Base-by-base conservation (phyloP, 139 green algal species). In the Pleodorina starrii region DNA sequence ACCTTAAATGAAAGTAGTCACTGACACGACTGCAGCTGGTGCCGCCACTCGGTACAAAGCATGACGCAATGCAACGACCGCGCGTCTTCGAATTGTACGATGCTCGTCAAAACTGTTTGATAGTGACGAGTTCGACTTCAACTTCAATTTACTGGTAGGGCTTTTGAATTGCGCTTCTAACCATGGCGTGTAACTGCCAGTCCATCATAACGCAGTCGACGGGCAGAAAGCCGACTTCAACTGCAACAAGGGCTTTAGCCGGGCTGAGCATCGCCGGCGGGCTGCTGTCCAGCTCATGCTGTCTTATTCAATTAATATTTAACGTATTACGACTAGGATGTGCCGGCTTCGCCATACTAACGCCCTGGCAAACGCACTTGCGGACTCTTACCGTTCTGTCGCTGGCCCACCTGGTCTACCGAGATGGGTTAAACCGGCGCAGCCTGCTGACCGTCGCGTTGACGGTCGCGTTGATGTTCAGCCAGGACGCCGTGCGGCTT, bases 271-370 rank as follows among this genome's bases (percentile, higher is more conserved):
- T 87, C 1, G 10, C 50, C 0, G 69, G 69, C 19, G 84, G 84
- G 6, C 35, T 89, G 27, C 48, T 82, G 3, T 75, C 60, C 14
- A 73, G 38, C 23, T 75, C 42, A 29, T 92, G 90, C 71, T 92
- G 90, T 35, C 7, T 92, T 0, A 40, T 92, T 2, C 90, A 92
- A 72, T 80, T 92, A 17, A 9, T 84, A 29, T 35, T 90, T 2
- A 90, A 90, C 54, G 50, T 66, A 11, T 43, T 89, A 1, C 54
- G 57, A 0, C 51, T 90, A 1, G 90, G 90, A 17, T 92, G 90
- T 43, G 69, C 75, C 23, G 89, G 89, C n/a, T 92, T 90, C n/a
- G 72, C 73, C 5, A 59, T 80, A 3, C 75, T 90, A 11, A 90
- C 86, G 29, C 85, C 85, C 44, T 82, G 74, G 74, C 10, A 42